These are phyloP conservation scores for Lonicera japonica DNA, from an alignment of 129 eudicot genomes.

Conservation along the genomic window DNA sequence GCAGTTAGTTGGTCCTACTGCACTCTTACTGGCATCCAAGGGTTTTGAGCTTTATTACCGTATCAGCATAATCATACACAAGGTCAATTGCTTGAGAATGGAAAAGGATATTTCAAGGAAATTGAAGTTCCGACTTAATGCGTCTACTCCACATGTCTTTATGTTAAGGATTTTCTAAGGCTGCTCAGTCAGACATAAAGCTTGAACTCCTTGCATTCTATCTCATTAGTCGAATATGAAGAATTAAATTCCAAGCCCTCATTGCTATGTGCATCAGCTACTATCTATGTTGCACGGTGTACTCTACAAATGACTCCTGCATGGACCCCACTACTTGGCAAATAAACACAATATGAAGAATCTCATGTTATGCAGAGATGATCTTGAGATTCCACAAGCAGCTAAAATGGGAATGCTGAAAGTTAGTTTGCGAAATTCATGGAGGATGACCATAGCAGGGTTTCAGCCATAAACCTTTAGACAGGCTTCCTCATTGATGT, in stretches of 20 bases:
- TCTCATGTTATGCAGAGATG: conserved; percentile 68
- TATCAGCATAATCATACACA: conserved; percentile 80
- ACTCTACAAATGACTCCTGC: conserved; percentile 56
- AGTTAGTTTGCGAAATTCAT: conserved; percentile 70
- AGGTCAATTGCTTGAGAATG: conserved; percentile 90
- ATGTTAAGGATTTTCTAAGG: conserved; percentile 89
- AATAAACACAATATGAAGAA: conserved; percentile 67
- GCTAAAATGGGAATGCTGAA: conserved; percentile 47
- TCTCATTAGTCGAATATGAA: conserved; percentile 85
- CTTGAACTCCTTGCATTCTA: conserved; percentile 74
- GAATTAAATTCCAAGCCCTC: conserved; percentile 84
- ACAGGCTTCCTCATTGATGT: conserved; percentile 40
- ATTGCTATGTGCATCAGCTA: conserved; percentile 83
- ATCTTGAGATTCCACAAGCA: conserved; percentile 63
- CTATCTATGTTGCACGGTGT: conserved; percentile 82
- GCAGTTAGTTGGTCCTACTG: conserved; percentile 92
- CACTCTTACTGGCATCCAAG: conserved; percentile 83
- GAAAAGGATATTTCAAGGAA: conserved; percentile 57
- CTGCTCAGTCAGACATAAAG: conserved; percentile 68
- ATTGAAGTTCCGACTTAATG: conserved; percentile 79
- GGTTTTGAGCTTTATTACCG: conserved; percentile 72
- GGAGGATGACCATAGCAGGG: conserved; percentile 31
- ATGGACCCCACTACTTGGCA: conserved; percentile 83
- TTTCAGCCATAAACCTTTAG: conserved; percentile 67
- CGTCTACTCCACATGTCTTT: conserved; percentile 82